phyloP scores from a whole-genome alignment of 306 rosid species.

The Prinsepia uniflora region DNA sequence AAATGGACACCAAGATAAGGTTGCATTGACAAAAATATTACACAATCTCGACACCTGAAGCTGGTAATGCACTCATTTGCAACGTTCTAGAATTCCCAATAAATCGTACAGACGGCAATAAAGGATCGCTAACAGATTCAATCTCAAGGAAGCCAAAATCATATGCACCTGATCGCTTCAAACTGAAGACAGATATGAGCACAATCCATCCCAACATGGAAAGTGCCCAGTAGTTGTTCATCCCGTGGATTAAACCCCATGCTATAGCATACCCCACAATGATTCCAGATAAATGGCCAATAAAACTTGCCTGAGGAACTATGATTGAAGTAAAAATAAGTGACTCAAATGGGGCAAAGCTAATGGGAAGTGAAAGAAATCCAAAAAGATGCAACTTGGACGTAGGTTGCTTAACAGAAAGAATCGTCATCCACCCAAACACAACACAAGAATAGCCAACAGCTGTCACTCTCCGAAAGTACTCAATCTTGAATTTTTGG shows the following conservation, averaged over 20 bases:
- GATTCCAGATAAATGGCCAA: slow-evolving; percentile 92
- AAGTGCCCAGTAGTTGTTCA: slow-evolving; percentile 86
- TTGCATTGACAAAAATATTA: slow-evolving; percentile 32
- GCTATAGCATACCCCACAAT: slow-evolving; percentile 92
- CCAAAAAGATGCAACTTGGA: slow-evolving; percentile 90
- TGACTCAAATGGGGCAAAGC: slow-evolving; percentile 95
- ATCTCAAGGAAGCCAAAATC: slow-evolving; percentile 79
- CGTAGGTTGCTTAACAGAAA: slow-evolving; percentile 87
- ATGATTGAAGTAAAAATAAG: slow-evolving; percentile 89
- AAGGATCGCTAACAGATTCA: slow-evolving; percentile 79
- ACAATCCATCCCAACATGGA: slow-evolving; percentile 79
- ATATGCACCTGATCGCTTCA: slow-evolving; percentile 71
- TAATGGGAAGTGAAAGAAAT: slow-evolving; percentile 87
- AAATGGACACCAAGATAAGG: slow-evolving; percentile 29
- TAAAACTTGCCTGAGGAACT: slow-evolving; percentile 95
- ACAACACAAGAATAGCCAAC: slow-evolving; percentile 99
- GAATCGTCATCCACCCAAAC: slow-evolving; percentile 98
- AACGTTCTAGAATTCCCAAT: slow-evolving; percentile 69
- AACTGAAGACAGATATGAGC: slow-evolving; percentile 61
- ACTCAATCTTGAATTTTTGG: slow-evolving; percentile 80
- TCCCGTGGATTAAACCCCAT: slow-evolving; percentile 94
- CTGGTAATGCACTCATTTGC: slow-evolving; percentile 77
- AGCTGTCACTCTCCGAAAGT: slow-evolving; percentile 81
- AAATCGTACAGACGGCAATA: slow-evolving; percentile 75
- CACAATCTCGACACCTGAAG: slow-evolving; percentile 65